Conservation (phyloP, 495 filamentous ascomycete genomes). For the Acidiella bohemica region DNA sequence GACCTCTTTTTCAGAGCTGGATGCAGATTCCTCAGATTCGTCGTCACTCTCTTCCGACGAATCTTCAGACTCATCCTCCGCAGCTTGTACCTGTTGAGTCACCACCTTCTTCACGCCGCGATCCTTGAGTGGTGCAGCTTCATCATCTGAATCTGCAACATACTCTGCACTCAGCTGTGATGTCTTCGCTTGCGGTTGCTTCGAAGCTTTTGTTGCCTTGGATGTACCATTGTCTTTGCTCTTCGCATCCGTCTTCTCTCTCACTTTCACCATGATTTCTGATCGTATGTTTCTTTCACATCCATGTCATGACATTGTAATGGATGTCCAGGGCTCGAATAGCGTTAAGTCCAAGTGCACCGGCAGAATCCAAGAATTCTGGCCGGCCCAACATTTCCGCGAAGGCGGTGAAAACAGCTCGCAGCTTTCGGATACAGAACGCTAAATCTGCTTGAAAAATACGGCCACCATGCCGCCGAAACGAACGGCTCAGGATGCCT, state of each 20-base stretch:
- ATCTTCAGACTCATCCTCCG: constrained; percentile 2
- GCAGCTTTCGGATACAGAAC: no score
- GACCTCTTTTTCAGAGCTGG: not conserved
- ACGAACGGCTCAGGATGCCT: constrained; percentile 15
- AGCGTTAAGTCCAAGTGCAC: no score
- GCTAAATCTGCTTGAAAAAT: no score
- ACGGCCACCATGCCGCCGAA: constrained; percentile 18
- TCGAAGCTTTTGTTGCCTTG: not conserved
- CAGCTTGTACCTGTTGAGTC: not conserved
- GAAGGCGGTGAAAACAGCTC: not conserved
- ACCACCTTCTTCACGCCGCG: not conserved
- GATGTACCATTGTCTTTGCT: constrained; percentile 4
- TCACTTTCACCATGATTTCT: not conserved
- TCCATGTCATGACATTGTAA: no score
- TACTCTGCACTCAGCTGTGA: constrained; percentile 1
- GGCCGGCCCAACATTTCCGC: constrained; percentile 4
- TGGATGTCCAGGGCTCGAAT: no score
- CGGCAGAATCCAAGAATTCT: not conserved
- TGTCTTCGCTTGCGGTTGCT: not conserved
- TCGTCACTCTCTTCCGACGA: constrained; percentile 1
- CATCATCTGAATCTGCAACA: constrained; percentile 12
- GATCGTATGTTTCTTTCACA: no score
- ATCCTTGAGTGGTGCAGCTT: not conserved
- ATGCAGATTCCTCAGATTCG: not conserved
- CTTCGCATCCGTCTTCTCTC: not conserved